Conservation (phyloP, 257 asterid genomes). For the Schizonepeta tenuifolia region DNA sequence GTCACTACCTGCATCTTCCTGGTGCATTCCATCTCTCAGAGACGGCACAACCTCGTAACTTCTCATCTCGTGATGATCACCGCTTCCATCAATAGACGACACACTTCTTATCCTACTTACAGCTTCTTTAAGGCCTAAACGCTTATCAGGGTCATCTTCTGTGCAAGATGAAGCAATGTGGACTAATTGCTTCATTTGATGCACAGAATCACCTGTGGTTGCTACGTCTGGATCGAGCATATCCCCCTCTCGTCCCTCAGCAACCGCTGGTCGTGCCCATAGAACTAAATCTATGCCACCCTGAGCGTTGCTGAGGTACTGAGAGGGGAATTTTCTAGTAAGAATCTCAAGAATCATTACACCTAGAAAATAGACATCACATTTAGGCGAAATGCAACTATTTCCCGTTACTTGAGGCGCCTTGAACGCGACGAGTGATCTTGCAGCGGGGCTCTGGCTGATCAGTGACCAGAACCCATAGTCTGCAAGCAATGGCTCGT, state of each 20-base stretch:
- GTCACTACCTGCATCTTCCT: background rate
- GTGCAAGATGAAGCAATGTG: conserved; percentile 65
- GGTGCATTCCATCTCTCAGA: conserved; percentile 33
- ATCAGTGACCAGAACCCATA: conserved; percentile 58
- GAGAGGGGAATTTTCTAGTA: conserved; percentile 71
- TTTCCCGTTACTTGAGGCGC: conserved; percentile 59
- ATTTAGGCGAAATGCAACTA: conserved; percentile 51
- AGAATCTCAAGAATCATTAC: conserved; percentile 74
- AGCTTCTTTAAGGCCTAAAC: conserved; percentile 57
- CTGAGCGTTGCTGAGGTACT: conserved; percentile 45
- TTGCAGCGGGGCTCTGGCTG: conserved; percentile 42
- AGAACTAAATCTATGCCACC: conserved; percentile 73
- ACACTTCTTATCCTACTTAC: conserved; percentile 49
- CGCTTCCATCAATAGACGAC: no score
- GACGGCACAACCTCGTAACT: conserved; percentile 30
- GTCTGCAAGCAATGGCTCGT: conserved; percentile 68
- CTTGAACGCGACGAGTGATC: conserved; percentile 56
- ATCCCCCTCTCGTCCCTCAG: conserved; percentile 60
- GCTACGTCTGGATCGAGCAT: conserved; percentile 57
- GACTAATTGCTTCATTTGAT: conserved; percentile 48
- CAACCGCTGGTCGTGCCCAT: conserved; percentile 62
- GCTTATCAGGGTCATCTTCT: conserved; percentile 49
- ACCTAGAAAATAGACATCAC: conserved; percentile 74
- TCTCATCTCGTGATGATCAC: conserved; percentile 17
- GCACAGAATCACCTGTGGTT: conserved; percentile 5